A percentile compares a stretch with the other conserved stretches of the same genome.
These are phyloP conservation scores for Ophiobolus disseminans DNA, from an alignment of 2,329 filamentous ascomycete species.

Conservation along the genomic window DNA sequence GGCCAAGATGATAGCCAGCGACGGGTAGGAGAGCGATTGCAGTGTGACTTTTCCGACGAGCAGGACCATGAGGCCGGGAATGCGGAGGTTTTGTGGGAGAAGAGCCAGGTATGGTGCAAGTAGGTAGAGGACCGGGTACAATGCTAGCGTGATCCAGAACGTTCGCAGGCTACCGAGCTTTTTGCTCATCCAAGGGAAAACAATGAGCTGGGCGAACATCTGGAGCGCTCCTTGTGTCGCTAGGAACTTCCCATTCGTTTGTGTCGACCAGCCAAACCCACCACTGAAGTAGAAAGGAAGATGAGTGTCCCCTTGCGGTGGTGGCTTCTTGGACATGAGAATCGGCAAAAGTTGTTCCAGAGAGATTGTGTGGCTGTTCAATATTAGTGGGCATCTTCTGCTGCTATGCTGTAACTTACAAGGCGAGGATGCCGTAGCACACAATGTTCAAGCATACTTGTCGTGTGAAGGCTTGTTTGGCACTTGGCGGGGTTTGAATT, in stretches of 20 bases:
- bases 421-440: slow-evolving; percentile 90
- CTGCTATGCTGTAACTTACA: slow-evolving; percentile 67
- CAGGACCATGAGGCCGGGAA: slow-evolving; percentile 76
- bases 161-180: slow-evolving; percentile 79
- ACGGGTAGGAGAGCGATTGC: slow-evolving; percentile 88
- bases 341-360: slow-evolving; percentile 94
- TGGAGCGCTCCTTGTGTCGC: slow-evolving; percentile 90
- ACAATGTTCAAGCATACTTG: slow-evolving; percentile 87
- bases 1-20: slow-evolving; percentile 85
- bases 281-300: slow-evolving; percentile 90
- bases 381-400: slow-evolving; percentile 28
- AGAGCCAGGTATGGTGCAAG: slow-evolving; percentile 88
- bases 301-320: slow-evolving; percentile 55
- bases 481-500: slow-evolving; percentile 23
- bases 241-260: slow-evolving; percentile 85
- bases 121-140: slow-evolving; percentile 89
- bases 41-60: slow-evolving; percentile 94
- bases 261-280: slow-evolving; percentile 83
- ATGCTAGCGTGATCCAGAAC: slow-evolving; percentile 80
- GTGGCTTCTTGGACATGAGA: slow-evolving; percentile 76
- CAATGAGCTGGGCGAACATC: slow-evolving; percentile 81
- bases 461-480: slow-evolving; percentile 74
- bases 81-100: slow-evolving; percentile 73
- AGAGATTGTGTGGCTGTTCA: slow-evolving; percentile 86
- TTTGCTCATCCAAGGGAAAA: slow-evolving; percentile 80